Conservation (phyloP, 2,329 filamentous ascomycete genomes). For the Lecanicillium sp. region DNA sequence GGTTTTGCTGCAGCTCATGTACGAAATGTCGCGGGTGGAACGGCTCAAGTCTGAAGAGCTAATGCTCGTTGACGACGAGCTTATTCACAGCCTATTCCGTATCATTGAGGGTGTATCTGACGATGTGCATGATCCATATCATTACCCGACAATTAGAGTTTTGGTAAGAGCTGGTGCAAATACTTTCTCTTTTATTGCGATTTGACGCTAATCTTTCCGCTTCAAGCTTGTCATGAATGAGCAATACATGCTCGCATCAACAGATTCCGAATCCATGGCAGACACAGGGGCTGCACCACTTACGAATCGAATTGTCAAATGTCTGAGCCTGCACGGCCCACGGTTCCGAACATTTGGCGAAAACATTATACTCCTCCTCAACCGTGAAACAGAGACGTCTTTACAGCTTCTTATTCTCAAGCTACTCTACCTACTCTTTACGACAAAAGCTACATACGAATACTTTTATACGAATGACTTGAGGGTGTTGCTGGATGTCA, state of each 20-base stretch:
- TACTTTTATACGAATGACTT: constrained; percentile 99
- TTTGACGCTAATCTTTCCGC: constrained; percentile 12
- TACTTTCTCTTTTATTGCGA: too few species aligned
- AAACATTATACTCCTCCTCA: constrained; percentile 91
- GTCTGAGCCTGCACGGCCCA: constrained; percentile 71
- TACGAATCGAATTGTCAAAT: constrained; percentile 91
- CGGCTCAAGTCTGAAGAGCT: constrained; percentile 70
- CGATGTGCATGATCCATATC: constrained; percentile 86
- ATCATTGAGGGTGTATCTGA: constrained; percentile 83
- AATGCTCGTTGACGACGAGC: constrained; percentile 66
- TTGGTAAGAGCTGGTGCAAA: constrained; percentile 49
- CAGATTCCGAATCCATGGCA: constrained; percentile 34
- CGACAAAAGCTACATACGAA: constrained; percentile 82
- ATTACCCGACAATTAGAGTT: constrained; percentile 90
- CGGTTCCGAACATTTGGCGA: constrained; percentile 92
- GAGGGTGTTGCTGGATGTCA: constrained; percentile 87
- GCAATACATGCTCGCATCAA: constrained; percentile 85
- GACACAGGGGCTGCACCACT: constrained; percentile 40
- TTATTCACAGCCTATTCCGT: constrained; percentile 74
- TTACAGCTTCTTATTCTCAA: constrained; percentile 95
- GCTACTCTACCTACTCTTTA: constrained; percentile 89
- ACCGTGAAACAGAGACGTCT: constrained; percentile 89
- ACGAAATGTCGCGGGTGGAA: constrained; percentile 94
- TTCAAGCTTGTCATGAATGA: constrained; percentile 85
- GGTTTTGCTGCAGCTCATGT: constrained; percentile 77